Conservation (phyloP, 495 filamentous ascomycete species). For the Penicillium desertorum region DNA sequence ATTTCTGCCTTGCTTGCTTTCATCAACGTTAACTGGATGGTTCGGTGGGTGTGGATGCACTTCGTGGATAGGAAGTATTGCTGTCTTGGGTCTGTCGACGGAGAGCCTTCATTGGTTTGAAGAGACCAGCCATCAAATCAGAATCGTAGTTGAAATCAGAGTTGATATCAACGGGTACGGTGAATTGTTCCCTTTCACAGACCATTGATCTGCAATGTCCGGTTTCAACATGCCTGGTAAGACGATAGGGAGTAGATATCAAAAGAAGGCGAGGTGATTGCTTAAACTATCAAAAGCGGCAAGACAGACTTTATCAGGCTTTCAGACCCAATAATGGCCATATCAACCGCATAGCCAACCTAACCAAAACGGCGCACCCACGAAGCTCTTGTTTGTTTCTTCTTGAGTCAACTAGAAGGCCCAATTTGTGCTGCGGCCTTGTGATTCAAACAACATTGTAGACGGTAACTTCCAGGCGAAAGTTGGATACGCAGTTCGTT, state of each 20-base stretch:
- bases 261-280: not conserved
- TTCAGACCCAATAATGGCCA: not conserved
- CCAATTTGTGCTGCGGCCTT: not conserved
- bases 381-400: not conserved
- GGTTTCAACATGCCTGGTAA: not conserved
- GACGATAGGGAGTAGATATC: not conserved
- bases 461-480: not conserved
- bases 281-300: not conserved
- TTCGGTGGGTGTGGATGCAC: not conserved
- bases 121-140: not conserved
- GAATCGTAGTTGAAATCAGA: not conserved
- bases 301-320: not conserved
- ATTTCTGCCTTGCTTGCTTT: conserved; percentile 1
- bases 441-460: not conserved
- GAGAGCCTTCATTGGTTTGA: not conserved
- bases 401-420: not conserved
- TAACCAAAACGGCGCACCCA: not conserved
- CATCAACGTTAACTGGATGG: not conserved
- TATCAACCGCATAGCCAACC: not conserved
- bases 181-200: not conserved
- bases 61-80: not conserved
- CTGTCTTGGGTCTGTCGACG: not conserved
- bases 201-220: not conserved
- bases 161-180: not conserved
- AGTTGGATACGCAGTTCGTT: not conserved